Conservation (phyloP, 306 rosid genomes). For the Aeschynomene evenia region DNA sequence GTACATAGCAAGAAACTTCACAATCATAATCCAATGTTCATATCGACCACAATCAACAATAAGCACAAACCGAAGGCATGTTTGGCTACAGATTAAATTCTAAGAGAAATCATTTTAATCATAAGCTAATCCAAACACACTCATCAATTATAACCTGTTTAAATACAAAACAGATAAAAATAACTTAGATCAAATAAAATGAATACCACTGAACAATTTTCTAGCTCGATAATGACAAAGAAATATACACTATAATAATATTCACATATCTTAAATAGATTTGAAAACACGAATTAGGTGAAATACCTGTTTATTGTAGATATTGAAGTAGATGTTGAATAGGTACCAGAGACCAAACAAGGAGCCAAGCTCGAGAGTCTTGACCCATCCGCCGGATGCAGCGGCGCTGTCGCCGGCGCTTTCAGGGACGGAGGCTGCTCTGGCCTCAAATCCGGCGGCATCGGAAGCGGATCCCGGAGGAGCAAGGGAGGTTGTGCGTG, state of each 20-base stretch:
- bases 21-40: not conserved
- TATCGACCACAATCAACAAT: not conserved
- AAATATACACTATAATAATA: no score
- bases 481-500: slow-evolving; percentile 42
- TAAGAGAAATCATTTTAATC: no score
- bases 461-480: slow-evolving; percentile 37
- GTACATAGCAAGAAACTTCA: not conserved
- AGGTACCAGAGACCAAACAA: slow-evolving; percentile 88
- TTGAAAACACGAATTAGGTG: not conserved
- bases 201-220: no score
- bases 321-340: slow-evolving; percentile 94
- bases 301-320: slow-evolving; percentile 91
- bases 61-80: not conserved
- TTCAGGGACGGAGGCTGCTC: slow-evolving; percentile 66
- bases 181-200: not conserved
- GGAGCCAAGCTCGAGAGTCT: slow-evolving; percentile 76
- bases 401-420: slow-evolving; percentile 43
- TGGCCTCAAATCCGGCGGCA: not conserved
- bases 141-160: no score
- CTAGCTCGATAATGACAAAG: no score
- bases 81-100: not conserved
- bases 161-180: no score
- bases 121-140: not conserved
- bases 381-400: slow-evolving; percentile 22
- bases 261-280: not conserved